Percentiles rank a stretch among this genome's conserved stretches.
Conservation (phyloP, 2,329 filamentous ascomycete genomes). For the Cercospora sesami region DNA sequence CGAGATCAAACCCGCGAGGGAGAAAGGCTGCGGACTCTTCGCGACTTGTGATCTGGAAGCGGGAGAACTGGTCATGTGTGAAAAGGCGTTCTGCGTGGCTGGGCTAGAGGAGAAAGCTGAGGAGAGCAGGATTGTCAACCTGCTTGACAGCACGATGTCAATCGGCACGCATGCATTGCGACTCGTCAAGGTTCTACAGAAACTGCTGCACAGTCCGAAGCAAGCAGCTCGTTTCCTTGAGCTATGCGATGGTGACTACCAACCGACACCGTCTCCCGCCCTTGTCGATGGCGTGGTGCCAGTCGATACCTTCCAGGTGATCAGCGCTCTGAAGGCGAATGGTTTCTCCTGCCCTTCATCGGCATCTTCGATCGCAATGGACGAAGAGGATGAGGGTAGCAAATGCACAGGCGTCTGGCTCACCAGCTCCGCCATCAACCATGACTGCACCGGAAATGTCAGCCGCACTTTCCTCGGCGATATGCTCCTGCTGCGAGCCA, state of each 20-base stretch:
- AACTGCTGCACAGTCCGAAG: constrained; percentile 23
- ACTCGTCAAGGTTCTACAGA: constrained; percentile 23
- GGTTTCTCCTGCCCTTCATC: constrained; percentile 18
- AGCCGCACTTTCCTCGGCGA: constrained; percentile 56
- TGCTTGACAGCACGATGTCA: constrained; percentile 16
- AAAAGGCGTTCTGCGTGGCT: constrained; percentile 31
- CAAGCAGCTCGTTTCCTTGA: constrained; percentile 20
- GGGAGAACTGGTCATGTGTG: constrained; percentile 47
- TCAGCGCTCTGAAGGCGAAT: constrained; percentile 25
- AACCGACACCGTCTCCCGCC: constrained; percentile 1
- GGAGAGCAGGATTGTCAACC: constrained; percentile 15
- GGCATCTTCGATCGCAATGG: background rate
- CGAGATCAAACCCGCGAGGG: constrained; percentile 31
- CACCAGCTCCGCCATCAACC: constrained; percentile 54
- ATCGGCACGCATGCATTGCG: constrained; percentile 21
- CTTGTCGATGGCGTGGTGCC: constrained; percentile 21
- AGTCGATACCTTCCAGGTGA: constrained; percentile 24
- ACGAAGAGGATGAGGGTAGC: background rate
- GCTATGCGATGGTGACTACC: constrained; percentile 25
- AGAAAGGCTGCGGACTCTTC: constrained; percentile 47
- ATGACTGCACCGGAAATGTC: constrained; percentile 53
- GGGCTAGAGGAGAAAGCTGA: constrained; percentile 14
- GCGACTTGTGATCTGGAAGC: constrained; percentile 41
- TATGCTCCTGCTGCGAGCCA: constrained; percentile 54
- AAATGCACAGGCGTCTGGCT: constrained; percentile 49